Percentiles rank a stretch among this genome's conserved stretches.
phyloP scores from a whole-genome alignment of 2,329 filamentous ascomycete genomes.

The Penicillium polonicum region DNA sequence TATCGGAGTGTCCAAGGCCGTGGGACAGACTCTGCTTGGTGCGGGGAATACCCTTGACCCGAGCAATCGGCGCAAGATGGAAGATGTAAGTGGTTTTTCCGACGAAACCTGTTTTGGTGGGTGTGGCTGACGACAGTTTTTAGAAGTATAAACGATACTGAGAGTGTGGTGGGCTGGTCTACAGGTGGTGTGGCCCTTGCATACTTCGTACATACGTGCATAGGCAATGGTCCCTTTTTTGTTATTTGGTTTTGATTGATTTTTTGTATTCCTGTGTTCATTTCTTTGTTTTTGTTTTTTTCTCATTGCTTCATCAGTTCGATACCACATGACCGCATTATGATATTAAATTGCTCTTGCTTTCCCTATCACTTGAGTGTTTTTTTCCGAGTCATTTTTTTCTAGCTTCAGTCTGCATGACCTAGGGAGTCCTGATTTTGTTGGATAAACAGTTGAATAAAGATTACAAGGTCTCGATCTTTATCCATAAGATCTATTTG shows the following conservation, averaged over 20 bases:
- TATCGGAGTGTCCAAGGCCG: slow-evolving; percentile 83
- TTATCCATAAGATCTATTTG: slow-evolving; percentile 5
- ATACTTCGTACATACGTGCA: slow-evolving; percentile 1
- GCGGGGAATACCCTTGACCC: slow-evolving; percentile 90
- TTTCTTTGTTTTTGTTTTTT: neutral
- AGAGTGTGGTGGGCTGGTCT: neutral
- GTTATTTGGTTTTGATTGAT: neutral
- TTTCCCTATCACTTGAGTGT: neutral
- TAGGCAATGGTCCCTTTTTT: neutral
- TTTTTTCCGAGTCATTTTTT: neutral
- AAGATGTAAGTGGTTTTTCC: slow-evolving; percentile 70
- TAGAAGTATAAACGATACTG: slow-evolving; percentile 48
- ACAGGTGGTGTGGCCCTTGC: neutral
- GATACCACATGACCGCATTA: slow-evolving; percentile 8
- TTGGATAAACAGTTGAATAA: neutral
- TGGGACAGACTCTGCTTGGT: slow-evolving; percentile 85
- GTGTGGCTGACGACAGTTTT: slow-evolving; percentile 6
- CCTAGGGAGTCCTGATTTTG: neutral
- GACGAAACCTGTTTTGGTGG: neutral
- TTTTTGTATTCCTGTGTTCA: neutral
- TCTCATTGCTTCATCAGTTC: neutral
- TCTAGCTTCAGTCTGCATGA: neutral
- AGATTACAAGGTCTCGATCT: neutral
- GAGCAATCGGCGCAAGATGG: slow-evolving; percentile 72
- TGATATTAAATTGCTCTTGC: slow-evolving; percentile 4